These are phyloP conservation scores for Austropuccinia psidii DNA, from an alignment of 1,284 basidiomycete genomes.

Conservation along the genomic window DNA sequence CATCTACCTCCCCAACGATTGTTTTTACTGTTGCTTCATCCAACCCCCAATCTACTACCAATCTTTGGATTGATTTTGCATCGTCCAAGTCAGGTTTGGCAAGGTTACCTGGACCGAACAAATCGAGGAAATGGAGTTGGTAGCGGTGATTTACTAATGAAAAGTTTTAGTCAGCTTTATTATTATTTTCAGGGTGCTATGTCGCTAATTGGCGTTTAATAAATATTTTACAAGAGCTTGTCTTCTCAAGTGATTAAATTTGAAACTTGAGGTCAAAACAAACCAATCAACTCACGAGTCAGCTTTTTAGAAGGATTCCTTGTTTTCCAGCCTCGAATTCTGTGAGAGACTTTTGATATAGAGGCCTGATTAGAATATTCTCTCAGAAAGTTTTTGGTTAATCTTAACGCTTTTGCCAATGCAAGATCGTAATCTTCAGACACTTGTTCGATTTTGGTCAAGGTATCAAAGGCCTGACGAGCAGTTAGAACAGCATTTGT, in stretches of 20 bases:
- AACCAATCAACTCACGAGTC: not conserved
- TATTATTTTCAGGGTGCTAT: not conserved
- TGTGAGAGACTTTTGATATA: not conserved
- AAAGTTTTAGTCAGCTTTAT: not conserved
- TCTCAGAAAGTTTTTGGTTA: not conserved
- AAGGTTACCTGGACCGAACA: slow-evolving; percentile 1
- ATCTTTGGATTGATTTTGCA: too few species aligned
- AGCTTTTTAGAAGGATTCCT: not conserved
- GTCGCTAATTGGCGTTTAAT: not conserved
- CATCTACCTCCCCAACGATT: not conserved
- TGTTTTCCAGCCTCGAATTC: not conserved
- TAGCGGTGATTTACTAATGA: not conserved
- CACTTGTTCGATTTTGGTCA: not conserved
- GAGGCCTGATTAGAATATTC: not conserved
- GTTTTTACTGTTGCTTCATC: not conserved
- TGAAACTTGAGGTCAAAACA: too few species aligned
- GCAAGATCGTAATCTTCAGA: not conserved
- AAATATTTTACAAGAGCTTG: not conserved
- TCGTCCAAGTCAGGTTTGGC: not conserved
- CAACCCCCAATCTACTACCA: not conserved
- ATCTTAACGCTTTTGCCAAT: not conserved
- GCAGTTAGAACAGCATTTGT: not conserved
- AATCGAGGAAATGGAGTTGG: not conserved
- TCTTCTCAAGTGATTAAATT: too few species aligned
- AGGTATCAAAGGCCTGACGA: not conserved